These are phyloP conservation scores for Collybiopsis confluens DNA, from an alignment of 768 basidiomycete species.

Conservation along the genomic window DNA sequence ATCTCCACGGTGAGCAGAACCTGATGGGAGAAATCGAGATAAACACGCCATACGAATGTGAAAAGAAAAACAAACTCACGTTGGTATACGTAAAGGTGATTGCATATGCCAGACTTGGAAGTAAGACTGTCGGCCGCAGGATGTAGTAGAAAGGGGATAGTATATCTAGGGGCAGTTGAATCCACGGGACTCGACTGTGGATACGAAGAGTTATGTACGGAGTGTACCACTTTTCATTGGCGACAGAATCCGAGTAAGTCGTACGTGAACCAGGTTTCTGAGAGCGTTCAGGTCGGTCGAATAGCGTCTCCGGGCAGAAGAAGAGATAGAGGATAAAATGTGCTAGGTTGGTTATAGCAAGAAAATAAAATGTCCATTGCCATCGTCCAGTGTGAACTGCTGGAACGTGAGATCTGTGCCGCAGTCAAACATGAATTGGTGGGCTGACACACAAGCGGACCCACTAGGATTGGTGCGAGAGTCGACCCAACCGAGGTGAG, in stretches of 20 bases:
- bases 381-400: neutral
- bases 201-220: neutral
- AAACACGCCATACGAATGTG: neutral
- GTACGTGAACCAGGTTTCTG: neutral
- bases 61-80: neutral
- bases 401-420: neutral
- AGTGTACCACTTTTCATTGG: constrained; percentile 1
- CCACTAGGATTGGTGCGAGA: neutral
- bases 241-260: neutral
- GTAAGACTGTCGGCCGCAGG: neutral
- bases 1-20: constrained; percentile 6
- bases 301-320: constrained; percentile 1
- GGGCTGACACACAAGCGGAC: constrained; percentile 4
- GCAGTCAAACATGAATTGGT: neutral
- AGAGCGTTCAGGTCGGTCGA: constrained; percentile 1
- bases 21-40: neutral
- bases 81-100: constrained; percentile 4
- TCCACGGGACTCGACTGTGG: neutral
- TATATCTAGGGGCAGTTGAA: neutral
- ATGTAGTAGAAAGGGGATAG: neutral
- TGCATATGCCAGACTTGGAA: constrained; percentile 1
- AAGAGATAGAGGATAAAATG: neutral
- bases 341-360: constrained; percentile 3
- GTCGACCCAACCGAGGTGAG: neutral
- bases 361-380: constrained; percentile 5